Conservation (phyloP, 2,329 filamentous ascomycete species). For the Sphaceloma murrayae region DNA sequence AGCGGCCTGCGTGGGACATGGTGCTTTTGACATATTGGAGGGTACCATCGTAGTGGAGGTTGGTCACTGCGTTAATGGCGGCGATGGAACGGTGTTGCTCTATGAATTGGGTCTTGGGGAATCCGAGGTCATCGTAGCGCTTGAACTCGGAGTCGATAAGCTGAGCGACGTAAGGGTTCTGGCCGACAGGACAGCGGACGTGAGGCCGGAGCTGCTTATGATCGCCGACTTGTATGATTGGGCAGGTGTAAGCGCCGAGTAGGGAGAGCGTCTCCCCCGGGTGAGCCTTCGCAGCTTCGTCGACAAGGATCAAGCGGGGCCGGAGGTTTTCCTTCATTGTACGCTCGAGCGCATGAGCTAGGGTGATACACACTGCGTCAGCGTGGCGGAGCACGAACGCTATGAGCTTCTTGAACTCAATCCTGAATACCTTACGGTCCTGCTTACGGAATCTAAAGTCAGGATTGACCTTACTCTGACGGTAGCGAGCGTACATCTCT, state of each 20-base stretch:
- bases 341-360: slow-evolving; percentile 1
- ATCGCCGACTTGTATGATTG: background rate
- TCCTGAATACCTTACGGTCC: background rate
- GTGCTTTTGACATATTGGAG: background rate
- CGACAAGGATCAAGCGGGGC: background rate
- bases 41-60: background rate
- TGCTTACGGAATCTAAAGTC: background rate
- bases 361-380: background rate
- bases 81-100: background rate
- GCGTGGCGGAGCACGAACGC: background rate
- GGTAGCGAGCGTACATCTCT: background rate
- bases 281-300: slow-evolving; percentile 4
- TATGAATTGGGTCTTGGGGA: background rate
- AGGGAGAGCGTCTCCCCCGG: background rate
- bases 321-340: background rate
- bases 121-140: background rate
- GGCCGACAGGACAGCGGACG: background rate
- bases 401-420: background rate
- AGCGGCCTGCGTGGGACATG: background rate
- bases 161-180: background rate
- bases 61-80: background rate
- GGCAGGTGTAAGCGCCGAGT: background rate
- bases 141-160: background rate
- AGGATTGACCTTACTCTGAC: background rate
- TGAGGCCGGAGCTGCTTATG: slow-evolving; percentile 1